phyloP scores from a whole-genome alignment of 768 basidiomycete genomes.

The Trametes coccinea region DNA sequence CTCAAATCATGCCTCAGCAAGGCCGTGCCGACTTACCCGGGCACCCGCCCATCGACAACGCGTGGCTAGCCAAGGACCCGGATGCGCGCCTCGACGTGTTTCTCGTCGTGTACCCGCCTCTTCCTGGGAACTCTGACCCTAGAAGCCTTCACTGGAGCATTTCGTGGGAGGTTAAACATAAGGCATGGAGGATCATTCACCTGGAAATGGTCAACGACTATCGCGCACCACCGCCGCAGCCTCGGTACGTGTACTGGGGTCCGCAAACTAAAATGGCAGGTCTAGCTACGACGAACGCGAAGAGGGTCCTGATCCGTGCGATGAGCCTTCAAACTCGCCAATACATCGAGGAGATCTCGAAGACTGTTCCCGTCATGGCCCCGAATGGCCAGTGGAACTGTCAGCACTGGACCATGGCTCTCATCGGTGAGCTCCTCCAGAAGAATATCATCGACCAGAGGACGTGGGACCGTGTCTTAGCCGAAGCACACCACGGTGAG shows the following conservation, averaged over 20 bases:
- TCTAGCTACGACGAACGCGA: background rate
- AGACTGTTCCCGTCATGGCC: background rate
- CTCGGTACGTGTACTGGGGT: conserved; percentile 7
- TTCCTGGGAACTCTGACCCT: background rate
- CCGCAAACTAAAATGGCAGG: background rate
- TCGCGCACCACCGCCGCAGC: background rate
- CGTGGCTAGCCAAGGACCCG: background rate
- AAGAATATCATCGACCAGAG: background rate
- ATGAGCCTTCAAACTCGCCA: background rate
- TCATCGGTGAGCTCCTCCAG: background rate
- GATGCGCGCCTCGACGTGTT: background rate
- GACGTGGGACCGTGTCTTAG: background rate
- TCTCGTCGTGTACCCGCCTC: background rate
- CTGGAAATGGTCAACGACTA: background rate
- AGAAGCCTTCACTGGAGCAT: conserved; percentile 1
- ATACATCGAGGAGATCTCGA: background rate
- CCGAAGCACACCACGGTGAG: background rate
- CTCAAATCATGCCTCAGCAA: background rate
- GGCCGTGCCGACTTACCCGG: background rate
- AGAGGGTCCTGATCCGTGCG: background rate
- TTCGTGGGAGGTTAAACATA: background rate
- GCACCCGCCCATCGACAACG: background rate
- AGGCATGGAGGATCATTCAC: background rate
- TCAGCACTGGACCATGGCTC: conserved; percentile 1
- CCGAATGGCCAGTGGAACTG: conserved; percentile 1